A percentile compares a stretch with the other conserved stretches of the same genome.
Evolutionary conservation across 2,329 filamentous ascomycete species (phyloP).

Genomic region (Cladosporium colombiae): DNA sequence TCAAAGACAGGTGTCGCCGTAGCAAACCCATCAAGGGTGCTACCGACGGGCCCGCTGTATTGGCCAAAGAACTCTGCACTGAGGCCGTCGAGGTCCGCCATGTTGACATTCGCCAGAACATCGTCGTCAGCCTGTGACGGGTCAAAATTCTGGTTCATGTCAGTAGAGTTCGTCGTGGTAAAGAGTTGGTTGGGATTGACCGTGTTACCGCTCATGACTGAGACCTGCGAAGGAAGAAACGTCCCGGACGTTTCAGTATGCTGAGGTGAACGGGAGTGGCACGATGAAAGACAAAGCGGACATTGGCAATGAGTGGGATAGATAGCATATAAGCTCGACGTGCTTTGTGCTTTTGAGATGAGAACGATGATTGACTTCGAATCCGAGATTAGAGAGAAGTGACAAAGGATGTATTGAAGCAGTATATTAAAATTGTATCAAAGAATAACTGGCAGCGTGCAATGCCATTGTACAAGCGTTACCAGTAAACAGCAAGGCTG

Average conservation of each 20-base stretch:
- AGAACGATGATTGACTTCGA: neutral
- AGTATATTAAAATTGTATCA: neutral
- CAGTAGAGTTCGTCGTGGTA: neutral
- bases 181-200: neutral
- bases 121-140: neutral
- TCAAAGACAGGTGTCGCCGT: neutral
- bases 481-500: neutral
- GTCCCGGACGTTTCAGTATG: constrained; percentile 14
- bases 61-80: neutral
- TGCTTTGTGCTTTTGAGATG: constrained; percentile 3
- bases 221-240: neutral
- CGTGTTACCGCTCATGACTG: neutral
- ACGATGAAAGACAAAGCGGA: constrained; percentile 1
- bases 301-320: neutral
- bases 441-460: neutral
- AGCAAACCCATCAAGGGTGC: neutral
- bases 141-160: neutral
- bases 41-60: neutral
- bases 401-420: neutral
- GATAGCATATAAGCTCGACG: neutral
- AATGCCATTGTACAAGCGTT: constrained; percentile 8
- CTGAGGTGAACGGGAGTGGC: neutral
- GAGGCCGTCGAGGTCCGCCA: neutral
- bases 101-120: neutral
- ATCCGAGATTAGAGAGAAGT: neutral